Base-by-base conservation (phyloP, 495 filamentous ascomycete genomes). In the Emericellopsis terricola region DNA sequence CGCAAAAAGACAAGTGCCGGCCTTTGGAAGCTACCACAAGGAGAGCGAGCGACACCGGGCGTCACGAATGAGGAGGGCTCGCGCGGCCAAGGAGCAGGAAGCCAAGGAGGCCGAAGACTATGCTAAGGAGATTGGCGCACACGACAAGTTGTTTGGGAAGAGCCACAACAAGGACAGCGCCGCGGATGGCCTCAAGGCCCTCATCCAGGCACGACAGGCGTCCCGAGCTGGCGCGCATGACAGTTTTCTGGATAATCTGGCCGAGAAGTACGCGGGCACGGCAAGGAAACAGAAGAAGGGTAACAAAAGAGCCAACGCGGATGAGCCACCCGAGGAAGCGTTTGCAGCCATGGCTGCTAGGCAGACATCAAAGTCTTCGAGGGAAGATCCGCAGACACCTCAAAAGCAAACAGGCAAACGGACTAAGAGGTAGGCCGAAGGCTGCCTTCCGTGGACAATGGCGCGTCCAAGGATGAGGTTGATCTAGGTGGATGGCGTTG, bases 21-120 rank as follows among this genome's bases (percentile, higher is more conserved):
- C 52, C 2, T 85, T 73, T 50, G 56, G 65, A 15, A 61, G 66
- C 14, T 96, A 87, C 50, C 67, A 64, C 3, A 59, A 78, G 9
- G 84, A 94, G 56, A 64, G 65, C 8, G 69, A 72, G 45, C 71
- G 60, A 38, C 64, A 75, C 28, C 66, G 67, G 40, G 58, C 76
- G 48, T 64, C 62, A 40, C 64, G 85, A 15, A 50, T 76, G 40
- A 72, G 71, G 47, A 59, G 53, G 8, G 81, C 79, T 0, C 56
- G 64, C 45, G 27, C 24, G 21, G 23, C 11, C 23, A 26, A 11
- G 23, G 23, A 26, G 11, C 60, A 64, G 26, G 78, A 93, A 52
- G 71, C 62, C 0, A 60, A 66, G 29, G 83, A 89, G 52, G 82
- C 80, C 0, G 76, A 81, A 43, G 68, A 71, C 41, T 49, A 72